These are phyloP conservation scores for Nemania sp. DNA, from an alignment of 2,329 filamentous ascomycete genomes.

Conservation along the genomic window DNA sequence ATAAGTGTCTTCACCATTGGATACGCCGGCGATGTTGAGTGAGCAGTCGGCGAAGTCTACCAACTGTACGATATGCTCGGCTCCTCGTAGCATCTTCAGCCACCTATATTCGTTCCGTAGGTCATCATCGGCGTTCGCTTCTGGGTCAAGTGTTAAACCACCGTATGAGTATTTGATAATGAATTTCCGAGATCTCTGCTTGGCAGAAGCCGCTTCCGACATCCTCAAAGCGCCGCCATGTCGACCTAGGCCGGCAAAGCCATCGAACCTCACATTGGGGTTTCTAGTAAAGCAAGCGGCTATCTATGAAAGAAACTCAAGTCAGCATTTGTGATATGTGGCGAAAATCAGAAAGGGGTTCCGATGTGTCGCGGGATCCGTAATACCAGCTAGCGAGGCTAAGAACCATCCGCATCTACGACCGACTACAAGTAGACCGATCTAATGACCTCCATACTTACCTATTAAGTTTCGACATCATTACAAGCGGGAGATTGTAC, in stretches of 20 bases:
- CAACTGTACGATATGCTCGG: conserved; percentile 36
- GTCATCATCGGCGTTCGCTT: conserved; percentile 21
- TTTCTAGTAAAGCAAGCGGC: not conserved
- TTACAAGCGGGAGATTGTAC: no score
- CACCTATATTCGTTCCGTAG: conserved; percentile 32
- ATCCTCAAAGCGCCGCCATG: conserved; percentile 25
- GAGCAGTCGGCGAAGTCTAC: conserved; percentile 18
- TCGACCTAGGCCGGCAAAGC: conserved; percentile 14
- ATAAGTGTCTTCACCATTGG: conserved; percentile 6
- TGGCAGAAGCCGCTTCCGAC: not conserved
- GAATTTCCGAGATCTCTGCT: not conserved
- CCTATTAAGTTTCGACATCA: no score
- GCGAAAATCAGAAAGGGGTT: no score
- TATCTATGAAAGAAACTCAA: no score
- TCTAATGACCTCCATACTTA: no score
- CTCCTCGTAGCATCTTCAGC: conserved; percentile 27
- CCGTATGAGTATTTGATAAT: conserved; percentile 34
- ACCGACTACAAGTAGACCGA: no score
- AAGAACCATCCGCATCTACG: no score
- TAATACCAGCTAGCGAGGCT: no score
- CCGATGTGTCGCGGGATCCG: no score
- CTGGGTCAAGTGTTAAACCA: not conserved
- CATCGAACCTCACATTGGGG: not conserved
- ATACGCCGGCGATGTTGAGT: conserved; percentile 13
- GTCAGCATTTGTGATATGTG: no score